A percentile compares a stretch with the other conserved stretches of the same genome.
Evolutionary conservation across 2,329 filamentous ascomycete genomes (phyloP).

Genomic region (Nemania bipapillata): DNA sequence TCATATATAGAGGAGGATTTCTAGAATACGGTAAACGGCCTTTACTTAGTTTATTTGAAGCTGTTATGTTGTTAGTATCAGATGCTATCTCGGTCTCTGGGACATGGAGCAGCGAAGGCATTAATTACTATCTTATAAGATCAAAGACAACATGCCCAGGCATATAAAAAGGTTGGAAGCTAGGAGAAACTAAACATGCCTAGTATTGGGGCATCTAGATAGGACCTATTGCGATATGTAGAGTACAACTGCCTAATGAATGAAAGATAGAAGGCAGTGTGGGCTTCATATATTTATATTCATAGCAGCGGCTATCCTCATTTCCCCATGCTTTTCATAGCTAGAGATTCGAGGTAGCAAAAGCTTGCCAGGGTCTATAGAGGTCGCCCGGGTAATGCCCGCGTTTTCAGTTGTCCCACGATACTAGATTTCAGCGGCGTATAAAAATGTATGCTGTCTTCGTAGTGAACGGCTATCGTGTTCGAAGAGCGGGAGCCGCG

Average conservation of each 20-base stretch:
- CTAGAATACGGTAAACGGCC: background rate
- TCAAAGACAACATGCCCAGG: background rate
- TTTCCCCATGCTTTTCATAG: background rate
- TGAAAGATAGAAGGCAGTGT: background rate
- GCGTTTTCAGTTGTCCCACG: background rate
- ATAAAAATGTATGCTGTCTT: background rate
- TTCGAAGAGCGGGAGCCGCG: background rate
- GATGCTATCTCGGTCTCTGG: background rate
- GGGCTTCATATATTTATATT: background rate
- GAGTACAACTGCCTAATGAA: background rate
- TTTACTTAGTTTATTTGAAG: background rate
- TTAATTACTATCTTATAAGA: background rate
- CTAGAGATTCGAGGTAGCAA: background rate
- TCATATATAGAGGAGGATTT: background rate
- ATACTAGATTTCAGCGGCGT: background rate
- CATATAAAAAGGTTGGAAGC: background rate
- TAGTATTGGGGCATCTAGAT: background rate
- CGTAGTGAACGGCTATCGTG: background rate
- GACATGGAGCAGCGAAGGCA: background rate
- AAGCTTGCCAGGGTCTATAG: background rate
- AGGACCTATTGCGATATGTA: background rate
- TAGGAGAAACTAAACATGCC: background rate
- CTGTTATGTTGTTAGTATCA: background rate
- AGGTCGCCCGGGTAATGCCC: background rate
- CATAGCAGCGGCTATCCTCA: background rate